Evolutionary conservation across 2,329 filamentous ascomycete genomes (phyloP), one percentile per base, ranked within the genome.

Genomic region (Aspergillus oerlinghausenensis): DNA sequence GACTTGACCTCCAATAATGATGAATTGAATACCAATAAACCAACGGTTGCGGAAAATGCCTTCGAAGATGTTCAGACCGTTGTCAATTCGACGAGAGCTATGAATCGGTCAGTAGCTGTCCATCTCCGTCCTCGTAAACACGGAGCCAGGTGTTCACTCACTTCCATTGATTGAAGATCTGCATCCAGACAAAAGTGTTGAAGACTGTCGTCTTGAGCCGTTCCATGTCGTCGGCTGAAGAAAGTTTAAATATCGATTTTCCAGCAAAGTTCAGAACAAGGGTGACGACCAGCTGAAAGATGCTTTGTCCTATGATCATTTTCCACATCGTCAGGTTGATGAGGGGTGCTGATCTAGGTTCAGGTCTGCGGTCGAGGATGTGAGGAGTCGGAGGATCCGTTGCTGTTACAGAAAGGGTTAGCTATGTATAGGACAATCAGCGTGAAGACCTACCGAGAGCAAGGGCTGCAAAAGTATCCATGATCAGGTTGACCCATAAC

Each of bases 1-100:
- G n/a, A 87, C 79, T 66, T 90, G 88, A 8, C 87, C 88, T 11
- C 80, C 85, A 47, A 89, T 76, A 65, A 89, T 90, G 65, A 88
- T 79, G 25, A 80, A 67, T 65, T 88, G 82, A 42, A 90, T 88
- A 3, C 77, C 79, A 35, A 89, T 79, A 62, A 78, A 79, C 73
- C 75, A 79, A n/a, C 62, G 67, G 55, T 79, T 79, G 51, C 67
- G 68, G 48, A 68, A 65, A 25, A 78, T 63, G 14, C 76, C 75
- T 55, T 78, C 76, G 55, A 78, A 71, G 47, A 78, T 75, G 55
- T 78, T 78, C 55, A 78, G 62, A 25, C 70, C 66, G 56, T 77
- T 77, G 54, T 78, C 75, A 43, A 78, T 65, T n/a, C 76, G 73
- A 51, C 76, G 73, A 57, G 68, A 74, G 52, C 65, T 68, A 32